Conservation (phyloP, 176 grass and related monocot species). For the Elaeis guineensis region DNA sequence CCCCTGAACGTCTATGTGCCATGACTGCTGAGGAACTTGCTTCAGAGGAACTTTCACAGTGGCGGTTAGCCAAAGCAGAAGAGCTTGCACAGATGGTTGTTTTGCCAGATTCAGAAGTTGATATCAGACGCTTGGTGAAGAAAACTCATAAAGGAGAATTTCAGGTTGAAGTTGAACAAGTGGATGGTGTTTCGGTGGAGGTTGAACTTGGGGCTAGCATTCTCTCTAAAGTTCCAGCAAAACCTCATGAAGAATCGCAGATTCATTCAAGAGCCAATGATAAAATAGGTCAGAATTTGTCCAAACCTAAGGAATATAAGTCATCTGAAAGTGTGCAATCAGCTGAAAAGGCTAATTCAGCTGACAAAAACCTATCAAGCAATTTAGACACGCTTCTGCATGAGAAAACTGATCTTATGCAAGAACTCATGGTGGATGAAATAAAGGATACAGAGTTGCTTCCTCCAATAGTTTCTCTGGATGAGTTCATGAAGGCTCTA, state of each 20-base stretch:
- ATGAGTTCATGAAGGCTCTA: constrained; percentile 50
- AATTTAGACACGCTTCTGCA: constrained; percentile 28
- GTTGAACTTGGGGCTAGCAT: constrained; percentile 36
- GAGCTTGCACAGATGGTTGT: constrained; percentile 66
- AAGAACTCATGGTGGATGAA: constrained; percentile 56
- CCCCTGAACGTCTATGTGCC: constrained; percentile 47
- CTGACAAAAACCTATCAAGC: constrained; percentile 15
- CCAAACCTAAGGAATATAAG: constrained; percentile 3
- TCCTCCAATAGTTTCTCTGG: constrained; percentile 34
- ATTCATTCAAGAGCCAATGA: constrained; percentile 12
- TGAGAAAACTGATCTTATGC: constrained; percentile 40
- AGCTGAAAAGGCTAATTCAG: constrained; percentile 13
- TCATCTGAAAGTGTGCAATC: constrained; percentile 8
- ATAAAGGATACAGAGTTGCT: constrained; percentile 39
- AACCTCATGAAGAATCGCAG: constrained; percentile 18
- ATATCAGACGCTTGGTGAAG: constrained; percentile 44
- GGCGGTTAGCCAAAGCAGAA: constrained; percentile 74
- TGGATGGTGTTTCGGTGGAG: constrained; percentile 36
- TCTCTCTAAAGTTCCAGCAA: constrained; percentile 24
- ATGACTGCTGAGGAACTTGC: constrained; percentile 80
- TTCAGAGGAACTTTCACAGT: constrained; percentile 71
- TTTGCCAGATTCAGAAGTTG: constrained; percentile 48
- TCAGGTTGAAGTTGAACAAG: constrained; percentile 67
- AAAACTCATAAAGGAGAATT: constrained; percentile 92
- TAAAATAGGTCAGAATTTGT: constrained; percentile 11